Percentiles rank a stretch among this genome's conserved stretches.
Evolutionary conservation across 352 stramenopile species (phyloP).

Genomic region (Phytopythium montanum): DNA sequence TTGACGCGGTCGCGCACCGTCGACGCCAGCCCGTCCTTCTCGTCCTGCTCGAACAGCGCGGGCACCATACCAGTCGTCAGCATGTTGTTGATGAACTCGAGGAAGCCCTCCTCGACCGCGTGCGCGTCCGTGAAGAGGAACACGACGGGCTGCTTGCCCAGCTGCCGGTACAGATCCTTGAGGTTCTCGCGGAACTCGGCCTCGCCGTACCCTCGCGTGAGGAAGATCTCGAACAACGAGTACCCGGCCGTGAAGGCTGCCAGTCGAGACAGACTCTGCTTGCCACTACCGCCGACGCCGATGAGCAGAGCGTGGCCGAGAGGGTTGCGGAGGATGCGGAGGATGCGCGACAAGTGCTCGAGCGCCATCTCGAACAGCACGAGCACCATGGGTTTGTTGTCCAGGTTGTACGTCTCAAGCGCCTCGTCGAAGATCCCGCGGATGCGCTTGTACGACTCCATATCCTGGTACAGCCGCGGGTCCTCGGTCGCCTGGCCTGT

Average conservation of each 20-base stretch:
- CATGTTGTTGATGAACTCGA: conserved; percentile 98
- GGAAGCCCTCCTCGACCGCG: conserved; percentile 94
- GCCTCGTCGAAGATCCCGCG: conserved; percentile 92
- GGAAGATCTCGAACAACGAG: conserved; percentile 93
- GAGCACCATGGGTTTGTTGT: conserved; percentile 94
- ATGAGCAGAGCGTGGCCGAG: conserved; percentile 93
- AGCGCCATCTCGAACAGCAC: conserved; percentile 96
- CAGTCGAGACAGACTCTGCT: conserved; percentile 92
- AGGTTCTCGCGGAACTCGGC: conserved; percentile 93
- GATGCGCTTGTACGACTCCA: conserved; percentile 90
- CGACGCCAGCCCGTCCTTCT: conserved; percentile 84
- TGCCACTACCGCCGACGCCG: conserved; percentile 92
- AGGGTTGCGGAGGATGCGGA: conserved; percentile 92
- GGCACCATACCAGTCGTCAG: conserved; percentile 94
- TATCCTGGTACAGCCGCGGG: conserved; percentile 91
- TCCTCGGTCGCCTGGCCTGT: conserved; percentile 71
- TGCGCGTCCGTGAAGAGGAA: conserved; percentile 97
- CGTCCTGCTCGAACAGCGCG: conserved; percentile 91
- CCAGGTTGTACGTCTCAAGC: conserved; percentile 92
- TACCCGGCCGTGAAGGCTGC: conserved; percentile 93
- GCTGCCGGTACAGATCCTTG: conserved; percentile 91
- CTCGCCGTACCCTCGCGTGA: conserved; percentile 92
- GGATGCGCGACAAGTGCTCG: conserved; percentile 90
- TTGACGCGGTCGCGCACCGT: conserved; percentile 90
- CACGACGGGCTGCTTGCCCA: conserved; percentile 87